Evolutionary conservation across 2,329 filamentous ascomycete genomes (phyloP), one percentile per base, ranked within the genome.

Genomic region (Aspergillus versicolor): DNA sequence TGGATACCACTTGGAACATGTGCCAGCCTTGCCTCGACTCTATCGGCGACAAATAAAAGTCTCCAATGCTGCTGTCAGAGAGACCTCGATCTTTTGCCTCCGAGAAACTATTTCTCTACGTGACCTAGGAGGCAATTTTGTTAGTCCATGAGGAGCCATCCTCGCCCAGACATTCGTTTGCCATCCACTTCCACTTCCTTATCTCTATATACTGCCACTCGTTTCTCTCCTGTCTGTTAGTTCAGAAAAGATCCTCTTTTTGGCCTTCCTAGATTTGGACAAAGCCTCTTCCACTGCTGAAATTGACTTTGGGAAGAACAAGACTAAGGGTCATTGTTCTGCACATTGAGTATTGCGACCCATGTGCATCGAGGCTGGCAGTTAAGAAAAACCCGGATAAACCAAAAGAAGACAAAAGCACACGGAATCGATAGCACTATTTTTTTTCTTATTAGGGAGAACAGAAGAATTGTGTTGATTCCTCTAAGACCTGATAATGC

Each of bases 141-240:
- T 56, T 56, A 55, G 52, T 41, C 54, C 44, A 45, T 48, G 38
- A 58, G 50, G 46, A 54, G 32, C 55, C 54, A 51, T 53, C 53
- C 30, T 60, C 51, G 17, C 45, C 49, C 55, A 62, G 61, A 64
- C 69, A 67, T 68, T 66, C 67, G 64, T 67, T 65, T 57, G 54
- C 54, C 59, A 61, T 60, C 57, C 61, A 52, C 45, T 57, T 52
- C 49, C 51, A 11, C 50, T 52, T 52, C 59, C 52, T 58, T 59
- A 44, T 47, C 62, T 38, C 52, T 62, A 63, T 50, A 56, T 60
- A 59, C 48, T 50, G 64, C 58, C 46, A 59, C 54, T 52, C 52
- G 46, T 58, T 52, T 52, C 48, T 56, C 58, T 54, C 58, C 55
- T 58, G 54, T 57, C 40, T 56, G 54, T 56, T 56, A 61, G 49